Percentiles rank a stretch among this genome's conserved stretches.
These are phyloP conservation scores for Panaeolus cyanescens DNA, from an alignment of 768 basidiomycete genomes.

Conservation along the genomic window DNA sequence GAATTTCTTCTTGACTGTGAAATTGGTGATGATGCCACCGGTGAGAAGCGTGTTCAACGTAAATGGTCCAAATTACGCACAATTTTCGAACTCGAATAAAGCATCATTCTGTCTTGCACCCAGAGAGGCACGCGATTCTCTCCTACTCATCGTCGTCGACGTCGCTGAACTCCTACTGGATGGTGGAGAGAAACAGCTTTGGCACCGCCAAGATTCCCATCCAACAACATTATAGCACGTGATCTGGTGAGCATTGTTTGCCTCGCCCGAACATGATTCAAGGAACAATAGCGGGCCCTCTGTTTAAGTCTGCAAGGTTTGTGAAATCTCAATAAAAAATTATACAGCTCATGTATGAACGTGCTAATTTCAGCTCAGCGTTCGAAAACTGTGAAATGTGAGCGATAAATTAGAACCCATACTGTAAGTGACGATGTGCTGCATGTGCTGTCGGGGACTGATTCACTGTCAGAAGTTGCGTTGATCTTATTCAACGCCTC, in stretches of 20 bases:
- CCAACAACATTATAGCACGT: slow-evolving; percentile 7
- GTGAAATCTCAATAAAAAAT: too few relatives aligned
- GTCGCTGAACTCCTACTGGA: slow-evolving; percentile 18
- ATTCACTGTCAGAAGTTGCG: too few relatives aligned
- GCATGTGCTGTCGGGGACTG: too few relatives aligned
- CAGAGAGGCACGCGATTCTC: slow-evolving; percentile 65
- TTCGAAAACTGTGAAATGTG: not conserved
- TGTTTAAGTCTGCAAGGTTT: not conserved
- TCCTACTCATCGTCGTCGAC: slow-evolving; percentile 52
- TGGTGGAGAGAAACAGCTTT: slow-evolving; percentile 2
- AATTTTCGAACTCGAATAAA: slow-evolving; percentile 82
- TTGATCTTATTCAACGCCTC: not conserved
- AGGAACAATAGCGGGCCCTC: not conserved
- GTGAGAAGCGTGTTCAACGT: slow-evolving; percentile 20
- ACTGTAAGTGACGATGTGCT: too few relatives aligned
- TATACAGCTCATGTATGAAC: too few relatives aligned
- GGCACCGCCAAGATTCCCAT: not conserved
- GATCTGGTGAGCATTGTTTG: not conserved
- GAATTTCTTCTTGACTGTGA: slow-evolving; percentile 88
- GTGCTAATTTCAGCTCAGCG: too few relatives aligned
- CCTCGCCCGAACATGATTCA: not conserved
- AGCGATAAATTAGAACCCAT: not conserved
- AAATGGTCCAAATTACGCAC: slow-evolving; percentile 45
- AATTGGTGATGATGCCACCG: slow-evolving; percentile 31
- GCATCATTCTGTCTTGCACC: slow-evolving; percentile 75